Evolutionary conservation across 164 flowering plant species (phyloP).

Genomic region (Aristolochia fimbriata): DNA sequence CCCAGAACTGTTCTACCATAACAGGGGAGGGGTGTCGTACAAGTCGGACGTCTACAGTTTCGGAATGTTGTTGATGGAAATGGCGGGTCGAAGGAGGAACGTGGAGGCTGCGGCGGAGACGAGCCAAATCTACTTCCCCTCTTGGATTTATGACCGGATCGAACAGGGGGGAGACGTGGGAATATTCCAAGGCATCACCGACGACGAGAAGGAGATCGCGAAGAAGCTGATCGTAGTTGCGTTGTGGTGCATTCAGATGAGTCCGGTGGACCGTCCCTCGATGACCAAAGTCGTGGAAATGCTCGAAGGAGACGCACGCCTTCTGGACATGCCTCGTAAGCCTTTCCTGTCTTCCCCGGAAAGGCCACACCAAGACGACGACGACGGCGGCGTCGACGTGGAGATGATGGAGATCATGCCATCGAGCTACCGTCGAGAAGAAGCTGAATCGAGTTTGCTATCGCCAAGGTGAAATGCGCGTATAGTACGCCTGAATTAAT

Average conservation of each 20-base stretch:
- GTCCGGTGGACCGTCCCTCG: constrained; percentile 1
- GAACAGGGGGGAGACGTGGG: neutral
- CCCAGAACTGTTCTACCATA: constrained; percentile 2
- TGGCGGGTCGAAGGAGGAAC: too few species aligned
- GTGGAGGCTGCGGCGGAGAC: too few species aligned
- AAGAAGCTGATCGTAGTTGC: constrained; percentile 2
- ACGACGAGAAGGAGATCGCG: neutral
- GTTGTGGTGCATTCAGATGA: neutral
- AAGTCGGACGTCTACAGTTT: constrained; percentile 4
- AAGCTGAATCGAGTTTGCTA: too few species aligned
- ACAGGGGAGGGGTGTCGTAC: neutral
- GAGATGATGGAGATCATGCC: too few species aligned
- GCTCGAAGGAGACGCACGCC: neutral
- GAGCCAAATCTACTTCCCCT: too few species aligned
- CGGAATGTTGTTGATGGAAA: neutral
- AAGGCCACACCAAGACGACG: too few species aligned
- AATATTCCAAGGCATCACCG: neutral
- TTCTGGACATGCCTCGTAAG: constrained; percentile 2
- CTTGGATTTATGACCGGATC: too few species aligned
- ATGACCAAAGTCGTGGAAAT: constrained; percentile 6
- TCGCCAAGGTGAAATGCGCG: too few species aligned
- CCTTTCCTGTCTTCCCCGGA: constrained; percentile 1
- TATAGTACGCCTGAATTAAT: too few species aligned
- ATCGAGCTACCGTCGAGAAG: too few species aligned
- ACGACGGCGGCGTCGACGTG: too few species aligned